Conservation (phyloP, 2,329 filamentous ascomycete species). For the Botrytis pseudocinerea region DNA sequence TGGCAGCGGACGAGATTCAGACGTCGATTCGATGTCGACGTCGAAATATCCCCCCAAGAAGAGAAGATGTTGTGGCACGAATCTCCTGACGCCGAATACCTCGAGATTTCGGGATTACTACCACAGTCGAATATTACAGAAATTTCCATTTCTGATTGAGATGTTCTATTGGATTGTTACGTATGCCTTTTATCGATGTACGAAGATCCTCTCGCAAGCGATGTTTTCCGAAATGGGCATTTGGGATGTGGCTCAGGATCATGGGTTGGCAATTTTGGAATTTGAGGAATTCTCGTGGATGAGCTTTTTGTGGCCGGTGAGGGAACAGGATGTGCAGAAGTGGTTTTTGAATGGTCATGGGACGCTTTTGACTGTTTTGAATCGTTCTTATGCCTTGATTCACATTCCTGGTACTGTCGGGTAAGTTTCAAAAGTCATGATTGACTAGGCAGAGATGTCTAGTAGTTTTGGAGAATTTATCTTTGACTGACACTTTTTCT, state of each 20-base stretch:
- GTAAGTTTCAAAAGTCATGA: constrained; percentile 41
- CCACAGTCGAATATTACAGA: constrained; percentile 64
- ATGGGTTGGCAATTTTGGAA: constrained; percentile 56
- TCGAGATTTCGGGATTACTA: constrained; percentile 60
- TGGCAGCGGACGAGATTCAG: constrained; percentile 27
- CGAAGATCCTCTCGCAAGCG: constrained; percentile 36
- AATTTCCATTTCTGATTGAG: constrained; percentile 65
- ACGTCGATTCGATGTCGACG: constrained; percentile 34
- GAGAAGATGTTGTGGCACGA: constrained; percentile 51
- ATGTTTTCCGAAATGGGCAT: constrained; percentile 46
- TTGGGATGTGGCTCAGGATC: constrained; percentile 56
- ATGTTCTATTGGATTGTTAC: constrained; percentile 68
- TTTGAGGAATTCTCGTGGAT: constrained; percentile 54
- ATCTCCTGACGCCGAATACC: constrained; percentile 57
- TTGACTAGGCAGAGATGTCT: not conserved
- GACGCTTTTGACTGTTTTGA: constrained; percentile 54
- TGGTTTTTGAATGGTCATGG: constrained; percentile 58
- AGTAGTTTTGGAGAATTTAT: not conserved
- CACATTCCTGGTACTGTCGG: constrained; percentile 62
- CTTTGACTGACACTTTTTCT: constrained; percentile 1
- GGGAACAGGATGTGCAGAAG: constrained; percentile 54
- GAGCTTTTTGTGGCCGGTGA: constrained; percentile 53
- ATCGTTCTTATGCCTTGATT: constrained; percentile 59
- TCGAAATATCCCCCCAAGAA: constrained; percentile 48
- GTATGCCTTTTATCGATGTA: constrained; percentile 39